Evolutionary conservation across 2,329 filamentous ascomycete species (phyloP).

Genomic region (Aspergillus pseudonomiae): DNA sequence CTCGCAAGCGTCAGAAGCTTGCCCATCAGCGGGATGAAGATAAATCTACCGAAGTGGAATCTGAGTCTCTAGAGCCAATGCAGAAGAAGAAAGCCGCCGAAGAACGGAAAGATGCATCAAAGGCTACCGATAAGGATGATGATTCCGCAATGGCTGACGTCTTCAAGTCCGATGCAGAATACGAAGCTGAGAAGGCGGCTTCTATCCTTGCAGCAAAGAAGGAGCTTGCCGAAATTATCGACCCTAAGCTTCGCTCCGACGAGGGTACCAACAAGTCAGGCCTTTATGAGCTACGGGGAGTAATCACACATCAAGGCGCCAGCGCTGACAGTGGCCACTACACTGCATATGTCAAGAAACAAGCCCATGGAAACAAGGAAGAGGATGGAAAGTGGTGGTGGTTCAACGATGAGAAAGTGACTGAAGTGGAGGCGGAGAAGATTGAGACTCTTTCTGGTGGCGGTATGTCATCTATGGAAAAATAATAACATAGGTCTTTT

Average conservation of each 20-base stretch:
- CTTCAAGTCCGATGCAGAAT: slow-evolving; percentile 92
- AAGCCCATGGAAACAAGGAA: slow-evolving; percentile 70
- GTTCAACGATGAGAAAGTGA: slow-evolving; percentile 99
- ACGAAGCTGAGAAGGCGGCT: slow-evolving; percentile 80
- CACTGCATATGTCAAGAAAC: slow-evolving; percentile 96
- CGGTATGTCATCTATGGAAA: slow-evolving; percentile 54
- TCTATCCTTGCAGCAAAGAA: slow-evolving; percentile 80
- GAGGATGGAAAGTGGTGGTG: slow-evolving; percentile 99
- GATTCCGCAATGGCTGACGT: slow-evolving; percentile 73
- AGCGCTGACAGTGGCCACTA: slow-evolving; percentile 98
- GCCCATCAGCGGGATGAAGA: slow-evolving; percentile 60
- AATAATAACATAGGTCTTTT: background rate
- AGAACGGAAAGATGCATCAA: slow-evolving; percentile 55
- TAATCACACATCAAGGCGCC: slow-evolving; percentile 94
- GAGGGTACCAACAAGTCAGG: slow-evolving; percentile 89
- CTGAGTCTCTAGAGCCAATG: slow-evolving; percentile 42
- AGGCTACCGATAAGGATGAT: slow-evolving; percentile 59
- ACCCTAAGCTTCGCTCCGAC: slow-evolving; percentile 73
- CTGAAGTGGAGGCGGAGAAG: slow-evolving; percentile 87
- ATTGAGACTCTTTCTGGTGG: slow-evolving; percentile 88
- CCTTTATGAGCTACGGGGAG: slow-evolving; percentile 88
- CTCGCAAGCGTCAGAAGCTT: slow-evolving; percentile 87
- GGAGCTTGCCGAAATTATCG: slow-evolving; percentile 78
- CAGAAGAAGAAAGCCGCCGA: slow-evolving; percentile 53
- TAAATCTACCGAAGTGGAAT: slow-evolving; percentile 43